phyloP scores from a whole-genome alignment of 345 rosid species.

The Gossypioides kirkii region DNA sequence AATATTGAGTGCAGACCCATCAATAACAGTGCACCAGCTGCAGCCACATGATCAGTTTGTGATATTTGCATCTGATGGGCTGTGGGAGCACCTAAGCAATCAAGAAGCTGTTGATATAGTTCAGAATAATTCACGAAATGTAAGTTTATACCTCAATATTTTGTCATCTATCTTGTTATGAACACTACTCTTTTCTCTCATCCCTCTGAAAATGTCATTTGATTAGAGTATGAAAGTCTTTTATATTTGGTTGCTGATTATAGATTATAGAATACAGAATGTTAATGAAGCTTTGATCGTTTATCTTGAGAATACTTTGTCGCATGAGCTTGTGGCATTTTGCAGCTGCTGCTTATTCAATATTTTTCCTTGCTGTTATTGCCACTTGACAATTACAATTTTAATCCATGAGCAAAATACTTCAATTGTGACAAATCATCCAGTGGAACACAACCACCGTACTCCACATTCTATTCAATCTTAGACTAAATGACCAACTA shows the following conservation, averaged over 20 bases:
- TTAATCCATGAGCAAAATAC: background rate
- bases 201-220: background rate
- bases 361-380: background rate
- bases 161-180: background rate
- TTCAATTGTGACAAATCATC: background rate
- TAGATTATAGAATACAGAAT: background rate
- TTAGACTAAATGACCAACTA: background rate
- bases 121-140: slow-evolving; percentile 54
- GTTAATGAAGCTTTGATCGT: background rate
- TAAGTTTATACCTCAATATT: slow-evolving; percentile 25
- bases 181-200: background rate
- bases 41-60: slow-evolving; percentile 61
- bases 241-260: background rate
- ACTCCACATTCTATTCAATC: background rate
- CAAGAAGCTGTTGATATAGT: slow-evolving; percentile 81
- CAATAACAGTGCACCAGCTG: slow-evolving; percentile 58
- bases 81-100: slow-evolving; percentile 80
- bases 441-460: background rate
- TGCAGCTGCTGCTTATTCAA: background rate
- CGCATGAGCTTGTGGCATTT: background rate
- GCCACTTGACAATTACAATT: background rate
- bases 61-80: slow-evolving; percentile 84
- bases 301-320: background rate
- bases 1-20: slow-evolving; percentile 67
- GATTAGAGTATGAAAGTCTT: background rate